Base-by-base conservation (phyloP, 129 eudicot genomes). In the Erigeron canadensis region DNA sequence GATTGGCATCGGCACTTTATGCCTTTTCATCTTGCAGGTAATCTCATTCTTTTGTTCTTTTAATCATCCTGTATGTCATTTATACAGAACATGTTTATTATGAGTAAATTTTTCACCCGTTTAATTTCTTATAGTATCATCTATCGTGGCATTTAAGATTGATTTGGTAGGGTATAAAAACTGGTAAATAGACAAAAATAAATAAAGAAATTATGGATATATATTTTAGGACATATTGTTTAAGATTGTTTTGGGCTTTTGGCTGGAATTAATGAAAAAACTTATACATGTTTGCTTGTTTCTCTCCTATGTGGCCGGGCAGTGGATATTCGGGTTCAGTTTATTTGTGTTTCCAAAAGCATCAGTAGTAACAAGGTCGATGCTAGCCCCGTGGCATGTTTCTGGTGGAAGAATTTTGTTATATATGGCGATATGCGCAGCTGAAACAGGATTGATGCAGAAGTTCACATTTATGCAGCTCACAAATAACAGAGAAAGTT, bases 1-100 rank as follows among this genome's bases (percentile, higher is more conserved):
- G 98, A 89, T 93, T 23, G 98, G 98, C 71, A 83, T 93, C 15
- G 82, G 78, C 58, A 87, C 98, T 60, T 76, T 93, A 83, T 83
- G 89, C 86, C 67, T 93, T 58, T 87, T 81, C 68, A 86, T 87
- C 76, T 72, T 89, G 72, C 98, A 93, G 96, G 98, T 89, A 81
- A 67, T 38, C 17, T 38, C 15, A 45, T 58, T n/a, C 8, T 0
- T 38, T 37, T 62, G 11, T 38, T 62, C 9, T 34, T 38, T 62
- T n/a, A 1, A 38, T n/a, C 2, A 62, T 40, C 11, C 1, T 44
- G 5, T 44, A n/a, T 44, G 48, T 44, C 48, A 44, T 44, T 44
- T 44, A 44, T 6, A 44, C 6, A 44, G 48, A 7, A 10, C 11
- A 44, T 10, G 11, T 10, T 55, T n/a, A 55, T 55, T 22, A 55